These are phyloP conservation scores for Periconia sp. DNA, from an alignment of 2,329 filamentous ascomycete species.

Conservation along the genomic window DNA sequence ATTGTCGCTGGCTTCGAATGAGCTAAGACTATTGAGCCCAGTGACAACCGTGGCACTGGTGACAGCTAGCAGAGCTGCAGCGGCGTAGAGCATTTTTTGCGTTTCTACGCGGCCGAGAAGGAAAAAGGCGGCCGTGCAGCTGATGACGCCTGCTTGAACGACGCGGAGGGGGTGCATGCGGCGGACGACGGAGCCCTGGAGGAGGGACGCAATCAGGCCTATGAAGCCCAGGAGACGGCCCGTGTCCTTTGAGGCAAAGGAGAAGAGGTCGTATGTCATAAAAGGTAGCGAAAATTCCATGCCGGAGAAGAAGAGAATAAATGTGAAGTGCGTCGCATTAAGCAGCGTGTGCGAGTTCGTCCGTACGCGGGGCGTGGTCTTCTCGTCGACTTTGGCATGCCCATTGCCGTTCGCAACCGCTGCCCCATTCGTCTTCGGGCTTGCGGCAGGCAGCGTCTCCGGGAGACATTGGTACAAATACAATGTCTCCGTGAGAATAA, in stretches of 20 bases:
- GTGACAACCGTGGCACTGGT: conserved; percentile 96
- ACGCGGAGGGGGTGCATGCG: conserved; percentile 81
- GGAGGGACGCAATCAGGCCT: conserved; percentile 86
- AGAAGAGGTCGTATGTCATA: conserved; percentile 94
- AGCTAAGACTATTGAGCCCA: conserved; percentile 87
- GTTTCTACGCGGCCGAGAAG: conserved; percentile 74
- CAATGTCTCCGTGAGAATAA: conserved; percentile 85
- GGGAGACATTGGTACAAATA: conserved; percentile 87
- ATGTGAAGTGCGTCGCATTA: conserved; percentile 85
- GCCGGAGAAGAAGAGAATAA: conserved; percentile 95
- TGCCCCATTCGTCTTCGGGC: conserved; percentile 20
- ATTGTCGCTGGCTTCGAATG: conserved; percentile 80
- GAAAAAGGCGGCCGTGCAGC: conserved; percentile 80
- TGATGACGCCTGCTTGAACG: conserved; percentile 77
- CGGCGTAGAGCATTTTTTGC: conserved; percentile 75
- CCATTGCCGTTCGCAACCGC: conserved; percentile 24
- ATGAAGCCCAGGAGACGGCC: conserved; percentile 89
- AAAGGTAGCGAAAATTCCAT: conserved; percentile 98
- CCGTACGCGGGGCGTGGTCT: conserved; percentile 46
- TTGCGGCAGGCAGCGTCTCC: conserved; percentile 74
- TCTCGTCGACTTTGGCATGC: conserved; percentile 21
- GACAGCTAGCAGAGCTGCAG: conserved; percentile 82
- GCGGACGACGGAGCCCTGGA: conserved; percentile 90
- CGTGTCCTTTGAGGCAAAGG: conserved; percentile 78
- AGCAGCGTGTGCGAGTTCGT: conserved; percentile 86